Conservation (phyloP, 2,329 filamentous ascomycete genomes). For the Xylaria sp. region DNA sequence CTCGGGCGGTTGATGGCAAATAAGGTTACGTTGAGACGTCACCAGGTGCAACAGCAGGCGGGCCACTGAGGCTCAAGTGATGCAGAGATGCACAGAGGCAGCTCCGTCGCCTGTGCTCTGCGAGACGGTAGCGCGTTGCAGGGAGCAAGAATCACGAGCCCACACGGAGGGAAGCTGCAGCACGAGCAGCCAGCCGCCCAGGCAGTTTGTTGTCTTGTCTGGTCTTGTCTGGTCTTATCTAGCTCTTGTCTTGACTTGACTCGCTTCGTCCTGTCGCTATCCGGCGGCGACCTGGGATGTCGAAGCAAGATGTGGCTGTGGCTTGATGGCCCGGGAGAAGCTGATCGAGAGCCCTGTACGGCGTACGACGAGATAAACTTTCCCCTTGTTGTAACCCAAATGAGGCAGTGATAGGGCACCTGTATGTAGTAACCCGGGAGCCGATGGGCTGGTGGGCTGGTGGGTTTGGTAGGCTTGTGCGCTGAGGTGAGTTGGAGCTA, state of each 20-base stretch:
- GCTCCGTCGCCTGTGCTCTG: conserved; percentile 7
- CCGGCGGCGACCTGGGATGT: not conserved
- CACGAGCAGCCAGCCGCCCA: not conserved
- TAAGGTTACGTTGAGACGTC: conserved; percentile 34
- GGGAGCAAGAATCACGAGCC: not conserved
- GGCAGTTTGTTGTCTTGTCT: not conserved
- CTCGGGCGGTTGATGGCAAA: conserved; percentile 23
- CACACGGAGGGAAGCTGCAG: conserved; percentile 10
- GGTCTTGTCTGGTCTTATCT: not conserved
- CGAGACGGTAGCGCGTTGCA: not conserved
- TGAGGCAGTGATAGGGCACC: conserved; percentile 14
- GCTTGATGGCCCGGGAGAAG: not conserved
- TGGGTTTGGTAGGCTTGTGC: too few relatives aligned
- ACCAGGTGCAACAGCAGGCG: conserved; percentile 24
- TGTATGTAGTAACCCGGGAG: not conserved
- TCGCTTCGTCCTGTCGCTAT: not conserved
- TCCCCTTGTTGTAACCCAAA: conserved; percentile 10
- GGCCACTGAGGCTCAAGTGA: conserved; percentile 30
- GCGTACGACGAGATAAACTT: not conserved
- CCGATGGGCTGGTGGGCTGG: not conserved
- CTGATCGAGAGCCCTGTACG: not conserved
- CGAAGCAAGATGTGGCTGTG: conserved; percentile 14
- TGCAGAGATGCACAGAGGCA: conserved; percentile 3
- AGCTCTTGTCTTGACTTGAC: not conserved
- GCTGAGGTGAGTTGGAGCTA: conserved; percentile 4